These are phyloP conservation scores for Ophiosphaerella herpotricha DNA, from an alignment of 2,329 filamentous ascomycete species.

Conservation along the genomic window DNA sequence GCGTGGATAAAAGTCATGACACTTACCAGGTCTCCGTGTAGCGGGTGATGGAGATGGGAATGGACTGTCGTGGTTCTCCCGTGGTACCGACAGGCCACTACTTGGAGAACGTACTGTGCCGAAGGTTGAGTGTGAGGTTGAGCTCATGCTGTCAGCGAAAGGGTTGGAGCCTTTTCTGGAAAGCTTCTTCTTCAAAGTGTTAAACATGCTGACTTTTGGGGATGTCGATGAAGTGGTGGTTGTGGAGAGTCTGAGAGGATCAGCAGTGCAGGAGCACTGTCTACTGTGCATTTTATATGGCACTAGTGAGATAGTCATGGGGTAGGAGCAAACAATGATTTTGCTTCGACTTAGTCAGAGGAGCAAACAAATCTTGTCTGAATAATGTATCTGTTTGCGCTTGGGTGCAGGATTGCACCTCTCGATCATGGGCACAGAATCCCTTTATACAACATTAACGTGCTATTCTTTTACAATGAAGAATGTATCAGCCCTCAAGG, in stretches of 20 bases:
- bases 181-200: too few relatives aligned
- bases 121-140: too few relatives aligned
- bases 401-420: background rate
- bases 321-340: slow-evolving; percentile 3
- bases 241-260: slow-evolving; percentile 4
- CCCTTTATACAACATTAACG: background rate
- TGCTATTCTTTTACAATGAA: background rate
- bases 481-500: background rate
- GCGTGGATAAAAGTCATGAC: background rate
- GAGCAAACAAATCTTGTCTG: background rate
- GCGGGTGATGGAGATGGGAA: slow-evolving; percentile 31
- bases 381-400: slow-evolving; percentile 1
- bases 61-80: slow-evolving; percentile 14
- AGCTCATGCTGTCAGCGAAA: too few relatives aligned
- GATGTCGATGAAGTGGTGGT: slow-evolving; percentile 7
- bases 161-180: too few relatives aligned
- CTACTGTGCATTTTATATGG: slow-evolving; percentile 1
- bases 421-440: background rate
- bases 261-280: slow-evolving; percentile 3
- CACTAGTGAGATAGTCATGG: slow-evolving; percentile 18
- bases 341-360: background rate
- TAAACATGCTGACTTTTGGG: slow-evolving; percentile 6
- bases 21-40: slow-evolving; percentile 47
- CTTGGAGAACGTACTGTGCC: background rate
- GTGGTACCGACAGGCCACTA: slow-evolving; percentile 21